Percentiles rank a stretch among this genome's conserved stretches.
Evolutionary conservation across 495 filamentous ascomycete species (phyloP).

Genomic region (Hypoxylon cercidicola): DNA sequence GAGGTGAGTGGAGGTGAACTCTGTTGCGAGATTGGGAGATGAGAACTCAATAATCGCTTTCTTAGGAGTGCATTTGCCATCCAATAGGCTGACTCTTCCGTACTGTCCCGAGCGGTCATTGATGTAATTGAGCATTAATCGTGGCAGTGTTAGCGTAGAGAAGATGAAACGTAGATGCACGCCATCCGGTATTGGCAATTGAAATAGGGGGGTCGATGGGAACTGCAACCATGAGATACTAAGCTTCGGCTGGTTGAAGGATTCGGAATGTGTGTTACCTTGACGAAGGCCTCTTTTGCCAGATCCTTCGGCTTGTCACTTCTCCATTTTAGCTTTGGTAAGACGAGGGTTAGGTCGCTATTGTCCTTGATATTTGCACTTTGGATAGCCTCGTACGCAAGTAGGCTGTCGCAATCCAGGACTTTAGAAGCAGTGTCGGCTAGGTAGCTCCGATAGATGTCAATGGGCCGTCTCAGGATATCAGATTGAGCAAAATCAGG

Average conservation of each 20-base stretch:
- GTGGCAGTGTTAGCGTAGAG: constrained; percentile 52
- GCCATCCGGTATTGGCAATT: constrained; percentile 43
- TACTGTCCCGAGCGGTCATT: constrained; percentile 50
- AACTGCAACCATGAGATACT: constrained; percentile 43
- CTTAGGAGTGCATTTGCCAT: constrained; percentile 39
- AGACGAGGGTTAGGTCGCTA: constrained; percentile 48
- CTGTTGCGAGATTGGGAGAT: constrained; percentile 80
- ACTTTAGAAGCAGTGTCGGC: constrained; percentile 31
- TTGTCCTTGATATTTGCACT: constrained; percentile 41
- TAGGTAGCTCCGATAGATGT: constrained; percentile 43
- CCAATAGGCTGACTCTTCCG: constrained; percentile 48
- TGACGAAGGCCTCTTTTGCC: constrained; percentile 37
- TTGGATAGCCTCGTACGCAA: constrained; percentile 46
- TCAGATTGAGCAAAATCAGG: constrained; percentile 27
- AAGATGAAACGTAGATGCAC: constrained; percentile 50
- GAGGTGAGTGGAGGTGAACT: constrained; percentile 78
- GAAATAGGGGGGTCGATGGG: constrained; percentile 41
- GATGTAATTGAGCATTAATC: constrained; percentile 57
- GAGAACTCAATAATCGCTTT: constrained; percentile 72
- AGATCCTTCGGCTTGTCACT: constrained; percentile 36
- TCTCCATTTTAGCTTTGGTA: constrained; percentile 47
- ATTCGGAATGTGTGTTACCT: constrained; percentile 26
- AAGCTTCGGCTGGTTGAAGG: background rate
- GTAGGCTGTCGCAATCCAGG: constrained; percentile 29
- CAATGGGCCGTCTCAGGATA: constrained; percentile 32